Base-by-base conservation (phyloP, 1,284 basidiomycete species). In the Pterula multifida region DNA sequence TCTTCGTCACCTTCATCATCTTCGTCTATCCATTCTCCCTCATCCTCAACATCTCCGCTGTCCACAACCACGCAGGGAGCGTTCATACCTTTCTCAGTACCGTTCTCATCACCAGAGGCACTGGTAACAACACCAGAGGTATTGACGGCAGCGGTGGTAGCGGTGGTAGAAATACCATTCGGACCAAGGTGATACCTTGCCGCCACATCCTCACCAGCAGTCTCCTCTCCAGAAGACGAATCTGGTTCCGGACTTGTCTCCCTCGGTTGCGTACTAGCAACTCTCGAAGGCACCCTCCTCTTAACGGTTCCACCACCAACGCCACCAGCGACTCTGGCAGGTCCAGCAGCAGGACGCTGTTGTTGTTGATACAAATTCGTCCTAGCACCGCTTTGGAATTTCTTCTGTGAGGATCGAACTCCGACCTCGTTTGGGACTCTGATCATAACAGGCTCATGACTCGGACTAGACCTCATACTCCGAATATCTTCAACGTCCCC, bases 211-310 rank as follows among this genome's bases (percentile, higher is more conserved):
- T 72, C 73, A 3, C 71, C 72, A 4, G 70, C 70, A 3, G 71
- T 72, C 55, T 72, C 70, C 54, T 72, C 70, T 3, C 70, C 70
- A 26, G 71, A 73, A 2, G 68, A 71, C 21, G 77, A 79, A 42
- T 42, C 39, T 26, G 74, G 72, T 63, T 87, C 85, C 0, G 82
- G 85, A 56, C 79, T 86, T 15, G 84, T 87, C 55, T 87, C 85
- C 47, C 83, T 67, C 4, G 85, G 84, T 58, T 87, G 83, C 0
- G 85, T 88, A 56, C 84, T 87, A 55, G 85, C 81, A 6, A 87
- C 85, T 6, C 85, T 70, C 13, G 81, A 81, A 1, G 84, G 85
- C 1, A 77, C 77, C 59, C 76, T 77, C 48, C 75, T 62, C 39
- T 62, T 60, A 25, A 58, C 58, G 2, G 42, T 58, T 52, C 52